Percentiles rank a stretch among this genome's conserved stretches.
These are phyloP conservation scores for Wickerhamiella australiensis DNA, from an alignment of 805 yeast species.

Conservation along the genomic window DNA sequence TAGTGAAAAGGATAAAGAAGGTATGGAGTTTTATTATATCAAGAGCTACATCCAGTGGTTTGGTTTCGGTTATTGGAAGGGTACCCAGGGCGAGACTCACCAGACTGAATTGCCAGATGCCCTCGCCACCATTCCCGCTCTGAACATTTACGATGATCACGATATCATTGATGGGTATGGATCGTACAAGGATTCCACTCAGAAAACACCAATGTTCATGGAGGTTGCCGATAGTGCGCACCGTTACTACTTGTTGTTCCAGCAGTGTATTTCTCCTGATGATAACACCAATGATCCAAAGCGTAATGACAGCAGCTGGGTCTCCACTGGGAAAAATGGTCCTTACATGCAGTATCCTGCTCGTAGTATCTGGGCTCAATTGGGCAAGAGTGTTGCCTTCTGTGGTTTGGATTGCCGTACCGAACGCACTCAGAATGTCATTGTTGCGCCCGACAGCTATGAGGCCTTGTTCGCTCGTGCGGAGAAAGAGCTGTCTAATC, in stretches of 20 bases:
- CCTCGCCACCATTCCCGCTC: constrained; percentile 68
- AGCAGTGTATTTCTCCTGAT: constrained; percentile 57
- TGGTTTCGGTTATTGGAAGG: constrained; percentile 79
- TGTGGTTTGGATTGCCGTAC: constrained; percentile 88
- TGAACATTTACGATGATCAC: constrained; percentile 88
- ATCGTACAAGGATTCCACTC: constrained; percentile 64
- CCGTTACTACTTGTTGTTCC: constrained; percentile 81
- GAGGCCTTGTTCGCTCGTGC: constrained; percentile 48
- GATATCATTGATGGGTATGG: constrained; percentile 97
- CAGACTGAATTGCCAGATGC: constrained; percentile 64
- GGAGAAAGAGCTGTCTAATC: constrained; percentile 41
- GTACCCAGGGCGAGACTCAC: constrained; percentile 49
- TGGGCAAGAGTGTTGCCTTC: constrained; percentile 63
- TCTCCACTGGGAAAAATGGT: constrained; percentile 45
- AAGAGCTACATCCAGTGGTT: constrained; percentile 76
- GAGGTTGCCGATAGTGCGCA: constrained; percentile 71
- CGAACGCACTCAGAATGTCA: constrained; percentile 55
- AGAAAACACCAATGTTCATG: constrained; percentile 54
- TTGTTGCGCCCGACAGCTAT: constrained; percentile 49
- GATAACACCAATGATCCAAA: constrained; percentile 33
- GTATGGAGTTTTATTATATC: constrained; percentile 56
- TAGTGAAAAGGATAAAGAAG: constrained; percentile 35
- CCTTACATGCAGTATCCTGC: constrained; percentile 56
- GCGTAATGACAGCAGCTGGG: constrained; percentile 45
- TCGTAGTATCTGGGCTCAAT: constrained; percentile 56